Percentiles rank a stretch among this genome's conserved stretches.
phyloP scores from a whole-genome alignment of 495 filamentous ascomycete species.

The Bathelium albidoporum region DNA sequence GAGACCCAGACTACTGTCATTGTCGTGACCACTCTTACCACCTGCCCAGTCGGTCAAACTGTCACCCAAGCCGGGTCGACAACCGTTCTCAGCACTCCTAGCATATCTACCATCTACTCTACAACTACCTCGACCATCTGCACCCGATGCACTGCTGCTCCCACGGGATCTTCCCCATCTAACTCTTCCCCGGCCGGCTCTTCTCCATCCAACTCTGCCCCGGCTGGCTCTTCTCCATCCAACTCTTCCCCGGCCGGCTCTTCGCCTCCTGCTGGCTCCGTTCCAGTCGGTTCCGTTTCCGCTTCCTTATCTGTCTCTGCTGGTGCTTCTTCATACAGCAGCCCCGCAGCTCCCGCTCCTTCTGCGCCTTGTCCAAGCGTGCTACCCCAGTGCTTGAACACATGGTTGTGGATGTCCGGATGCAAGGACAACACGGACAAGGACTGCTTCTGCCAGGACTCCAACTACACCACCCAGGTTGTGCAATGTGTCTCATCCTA shows the following conservation, averaged over 20 bases:
- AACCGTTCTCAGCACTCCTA: slow-evolving; percentile 13
- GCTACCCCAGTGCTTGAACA: slow-evolving; percentile 87
- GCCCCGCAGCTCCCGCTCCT: slow-evolving; percentile 22
- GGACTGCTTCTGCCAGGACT: slow-evolving; percentile 77
- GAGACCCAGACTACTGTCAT: slow-evolving; percentile 4
- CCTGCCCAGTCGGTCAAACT: slow-evolving; percentile 29
- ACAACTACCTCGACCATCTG: slow-evolving; percentile 36
- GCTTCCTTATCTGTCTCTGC: slow-evolving; percentile 17
- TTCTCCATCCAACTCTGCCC: slow-evolving; percentile 12
- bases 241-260: slow-evolving; percentile 10
- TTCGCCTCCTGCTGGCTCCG: slow-evolving; percentile 11
- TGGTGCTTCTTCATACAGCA: slow-evolving; percentile 18
- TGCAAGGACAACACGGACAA: slow-evolving; percentile 79
- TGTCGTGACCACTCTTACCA: slow-evolving; percentile 14
- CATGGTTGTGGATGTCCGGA: slow-evolving; percentile 64
- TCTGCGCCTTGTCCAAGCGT: slow-evolving; percentile 52
- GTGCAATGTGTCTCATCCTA: slow-evolving; percentile 72
- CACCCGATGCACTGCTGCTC: slow-evolving; percentile 27
- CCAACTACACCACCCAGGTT: slow-evolving; percentile 66
- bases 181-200: slow-evolving; percentile 15
- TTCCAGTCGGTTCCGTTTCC: slow-evolving; percentile 17
- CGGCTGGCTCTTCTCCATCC: slow-evolving; percentile 10
- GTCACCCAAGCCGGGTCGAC: slow-evolving; percentile 12
- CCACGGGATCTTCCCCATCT: slow-evolving; percentile 9
- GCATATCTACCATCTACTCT: slow-evolving; percentile 31